A percentile compares a stretch with the other conserved stretches of the same genome.
Evolutionary conservation across 192 early-diverging fungal species (phyloP).

Genomic region (Anaeromyces robustus): DNA sequence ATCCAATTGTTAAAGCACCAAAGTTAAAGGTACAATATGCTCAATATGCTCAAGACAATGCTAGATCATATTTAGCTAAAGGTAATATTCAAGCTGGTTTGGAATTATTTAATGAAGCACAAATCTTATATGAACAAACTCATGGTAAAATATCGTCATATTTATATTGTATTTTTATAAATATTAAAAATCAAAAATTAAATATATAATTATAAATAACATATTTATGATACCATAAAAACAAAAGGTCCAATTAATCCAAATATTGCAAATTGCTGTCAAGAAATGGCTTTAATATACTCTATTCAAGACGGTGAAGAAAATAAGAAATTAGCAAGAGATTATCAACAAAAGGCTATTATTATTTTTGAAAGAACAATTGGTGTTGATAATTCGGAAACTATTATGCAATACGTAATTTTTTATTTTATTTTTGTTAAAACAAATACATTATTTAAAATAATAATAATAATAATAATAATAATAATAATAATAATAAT

Average conservation of each 20-base stretch:
- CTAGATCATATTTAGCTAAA: slow-evolving; percentile 55
- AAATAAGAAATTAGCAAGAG: slow-evolving; percentile 43
- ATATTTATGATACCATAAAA: no score
- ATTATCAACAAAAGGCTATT: slow-evolving; percentile 57
- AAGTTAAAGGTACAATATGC: slow-evolving; percentile 37
- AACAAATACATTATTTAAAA: no score
- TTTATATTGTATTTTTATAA: no score
- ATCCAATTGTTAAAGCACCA: slow-evolving; percentile 49
- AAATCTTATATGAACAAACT: slow-evolving; percentile 80
- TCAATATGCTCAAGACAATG: slow-evolving; percentile 81
- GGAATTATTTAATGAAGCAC: slow-evolving; percentile 69
- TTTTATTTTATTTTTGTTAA: not conserved
- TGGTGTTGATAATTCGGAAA: slow-evolving; percentile 76
- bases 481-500: no score
- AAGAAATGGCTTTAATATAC: slow-evolving; percentile 63
- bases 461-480: no score
- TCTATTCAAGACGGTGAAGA: slow-evolving; percentile 51
- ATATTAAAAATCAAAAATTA: not conserved
- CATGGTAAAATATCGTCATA: slow-evolving; percentile 13
- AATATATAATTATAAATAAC: not conserved
- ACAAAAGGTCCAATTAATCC: slow-evolving; percentile 75
- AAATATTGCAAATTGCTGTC: slow-evolving; percentile 75
- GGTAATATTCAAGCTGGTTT: slow-evolving; percentile 62
- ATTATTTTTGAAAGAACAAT: slow-evolving; percentile 67
- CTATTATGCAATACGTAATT: slow-evolving; percentile 71